Conservation (phyloP, 306 rosid species). For the Aeschynomene evenia region DNA sequence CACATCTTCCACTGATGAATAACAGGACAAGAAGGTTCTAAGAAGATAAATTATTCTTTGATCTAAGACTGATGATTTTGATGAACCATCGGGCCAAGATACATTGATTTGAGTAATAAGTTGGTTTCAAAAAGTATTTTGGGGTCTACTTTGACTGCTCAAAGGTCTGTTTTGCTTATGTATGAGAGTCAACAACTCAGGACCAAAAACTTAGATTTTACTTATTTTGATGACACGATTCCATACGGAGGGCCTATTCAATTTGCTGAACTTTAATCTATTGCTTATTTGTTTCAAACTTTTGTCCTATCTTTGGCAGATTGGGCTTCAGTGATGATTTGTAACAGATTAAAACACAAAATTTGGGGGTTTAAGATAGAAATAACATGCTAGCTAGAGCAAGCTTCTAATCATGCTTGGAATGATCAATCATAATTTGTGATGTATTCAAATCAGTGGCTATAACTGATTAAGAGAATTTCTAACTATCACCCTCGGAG, state of each 20-base stretch:
- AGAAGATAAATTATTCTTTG: not conserved
- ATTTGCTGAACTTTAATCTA: not conserved
- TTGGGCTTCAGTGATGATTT: not conserved
- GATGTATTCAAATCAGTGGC: slow-evolving; percentile 4
- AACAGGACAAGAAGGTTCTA: slow-evolving; percentile 1
- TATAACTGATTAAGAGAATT: not conserved
- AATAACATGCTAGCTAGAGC: not conserved
- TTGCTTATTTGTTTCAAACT: not conserved
- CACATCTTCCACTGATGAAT: not conserved
- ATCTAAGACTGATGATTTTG: not conserved
- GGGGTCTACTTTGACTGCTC: slow-evolving; percentile 10
- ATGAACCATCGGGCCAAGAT: no score
- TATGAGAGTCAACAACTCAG: slow-evolving; percentile 20
- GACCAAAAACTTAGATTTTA: slow-evolving; percentile 1
- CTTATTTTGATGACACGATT: slow-evolving; percentile 12
- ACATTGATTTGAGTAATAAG: not conserved
- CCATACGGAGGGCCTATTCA: not conserved
- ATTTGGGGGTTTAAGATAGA: not conserved
- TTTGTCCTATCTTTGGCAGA: not conserved
- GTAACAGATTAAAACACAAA: not conserved
- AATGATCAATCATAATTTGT: not conserved
- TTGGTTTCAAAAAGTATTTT: slow-evolving; percentile 14
- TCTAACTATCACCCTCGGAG: not conserved
- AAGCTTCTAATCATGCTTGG: not conserved
- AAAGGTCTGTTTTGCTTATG: not conserved